Evolutionary conservation across 345 rosid genomes (phyloP).

Genomic region (Nasturtium officinale): DNA sequence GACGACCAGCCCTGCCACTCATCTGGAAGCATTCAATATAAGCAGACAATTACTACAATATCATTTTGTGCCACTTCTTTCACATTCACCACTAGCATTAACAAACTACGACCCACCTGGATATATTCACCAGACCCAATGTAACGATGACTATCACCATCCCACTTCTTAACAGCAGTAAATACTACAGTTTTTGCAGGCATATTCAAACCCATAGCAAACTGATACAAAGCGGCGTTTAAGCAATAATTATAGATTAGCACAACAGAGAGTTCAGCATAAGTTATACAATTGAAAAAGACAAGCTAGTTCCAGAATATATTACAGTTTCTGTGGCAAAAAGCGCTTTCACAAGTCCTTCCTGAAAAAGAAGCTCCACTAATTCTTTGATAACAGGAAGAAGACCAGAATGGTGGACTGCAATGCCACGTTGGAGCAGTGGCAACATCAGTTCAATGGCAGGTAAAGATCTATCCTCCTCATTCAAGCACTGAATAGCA

Average conservation of each 20-base stretch:
- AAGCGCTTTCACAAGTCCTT: constrained; percentile 97
- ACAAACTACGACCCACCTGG: constrained; percentile 64
- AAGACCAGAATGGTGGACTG: constrained; percentile 98
- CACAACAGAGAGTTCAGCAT: constrained; percentile 1
- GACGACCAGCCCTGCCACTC: constrained; percentile 99
- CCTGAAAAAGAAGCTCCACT: constrained; percentile 98
- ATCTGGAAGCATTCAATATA: constrained; percentile 57
- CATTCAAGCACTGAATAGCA: constrained; percentile 87
- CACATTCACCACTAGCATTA: constrained; percentile 18
- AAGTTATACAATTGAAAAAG: constrained; percentile 23
- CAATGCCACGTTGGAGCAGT: constrained; percentile 93
- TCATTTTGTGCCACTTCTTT: background rate
- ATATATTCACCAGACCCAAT: constrained; percentile 98
- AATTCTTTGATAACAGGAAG: constrained; percentile 98
- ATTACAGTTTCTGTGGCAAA: constrained; percentile 98
- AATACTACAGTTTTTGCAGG: constrained; percentile 98
- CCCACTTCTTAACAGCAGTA: constrained; percentile 95
- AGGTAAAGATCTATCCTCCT: constrained; percentile 92
- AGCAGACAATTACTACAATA: constrained; percentile 21
- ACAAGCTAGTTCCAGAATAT: constrained; percentile 27
- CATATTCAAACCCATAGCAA: constrained; percentile 99
- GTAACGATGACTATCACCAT: constrained; percentile 94
- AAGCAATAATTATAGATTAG: constrained; percentile 12
- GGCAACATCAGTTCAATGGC: constrained; percentile 98
- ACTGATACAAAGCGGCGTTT: constrained; percentile 51